Conservation (phyloP, 2,329 filamentous ascomycete species). For the Aspergillus caelatus region DNA sequence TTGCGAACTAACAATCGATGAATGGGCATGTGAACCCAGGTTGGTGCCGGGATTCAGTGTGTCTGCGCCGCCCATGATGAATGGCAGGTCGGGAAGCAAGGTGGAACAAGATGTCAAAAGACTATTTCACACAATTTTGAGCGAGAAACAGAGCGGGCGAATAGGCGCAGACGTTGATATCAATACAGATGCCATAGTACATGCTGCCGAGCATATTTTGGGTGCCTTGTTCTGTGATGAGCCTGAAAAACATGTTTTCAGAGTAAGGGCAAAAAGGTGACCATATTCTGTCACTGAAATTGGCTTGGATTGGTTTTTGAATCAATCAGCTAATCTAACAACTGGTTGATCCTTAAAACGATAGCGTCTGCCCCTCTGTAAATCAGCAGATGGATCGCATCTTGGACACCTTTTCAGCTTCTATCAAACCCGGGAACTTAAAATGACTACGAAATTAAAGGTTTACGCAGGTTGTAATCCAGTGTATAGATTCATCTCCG, state of each 20-base stretch:
- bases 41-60: constrained; percentile 41
- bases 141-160: constrained; percentile 17
- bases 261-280: background rate
- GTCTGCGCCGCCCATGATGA: constrained; percentile 20
- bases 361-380: background rate
- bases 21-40: constrained; percentile 45
- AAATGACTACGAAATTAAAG: background rate
- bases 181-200: constrained; percentile 34
- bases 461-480: background rate
- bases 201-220: constrained; percentile 39
- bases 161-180: constrained; percentile 15
- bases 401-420: background rate
- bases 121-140: constrained; percentile 41
- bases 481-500: background rate
- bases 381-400: background rate
- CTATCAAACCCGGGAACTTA: background rate
- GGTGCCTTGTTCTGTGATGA: constrained; percentile 33
- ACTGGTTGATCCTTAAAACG: background rate
- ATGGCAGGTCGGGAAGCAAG: constrained; percentile 24
- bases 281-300: background rate
- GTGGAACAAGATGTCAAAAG: constrained; percentile 42
- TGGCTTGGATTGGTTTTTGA: background rate
- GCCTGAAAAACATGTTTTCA: background rate
- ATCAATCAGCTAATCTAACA: background rate
- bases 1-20: constrained; percentile 39